Evolutionary conservation across 2,329 filamentous ascomycete species (phyloP).

Genomic region (Periconia sp.): DNA sequence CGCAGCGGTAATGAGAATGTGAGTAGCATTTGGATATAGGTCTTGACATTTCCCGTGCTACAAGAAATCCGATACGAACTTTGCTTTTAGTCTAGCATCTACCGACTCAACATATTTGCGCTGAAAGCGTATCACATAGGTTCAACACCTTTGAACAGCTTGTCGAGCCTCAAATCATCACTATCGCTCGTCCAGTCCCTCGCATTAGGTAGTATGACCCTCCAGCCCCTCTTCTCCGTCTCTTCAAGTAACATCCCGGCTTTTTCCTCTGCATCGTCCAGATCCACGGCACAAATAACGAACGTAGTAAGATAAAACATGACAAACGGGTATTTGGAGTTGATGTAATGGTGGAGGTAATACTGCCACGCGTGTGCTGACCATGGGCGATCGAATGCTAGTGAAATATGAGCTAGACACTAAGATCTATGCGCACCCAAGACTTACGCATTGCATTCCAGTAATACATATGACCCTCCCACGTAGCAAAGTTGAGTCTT

Average conservation of each 20-base stretch:
- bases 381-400: slow-evolving; percentile 37
- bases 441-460: slow-evolving; percentile 39
- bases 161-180: slow-evolving; percentile 25
- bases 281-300: slow-evolving; percentile 28
- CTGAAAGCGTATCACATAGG: slow-evolving; percentile 17
- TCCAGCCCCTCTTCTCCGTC: slow-evolving; percentile 32
- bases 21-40: too few species aligned
- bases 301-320: slow-evolving; percentile 36
- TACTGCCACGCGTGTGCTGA: slow-evolving; percentile 39
- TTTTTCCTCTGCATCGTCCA: slow-evolving; percentile 25
- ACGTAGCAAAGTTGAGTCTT: slow-evolving; percentile 29
- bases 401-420: not conserved
- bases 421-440: not conserved
- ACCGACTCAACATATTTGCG: too few species aligned
- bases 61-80: too few species aligned
- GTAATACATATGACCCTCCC: slow-evolving; percentile 36
- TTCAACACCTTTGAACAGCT: slow-evolving; percentile 23
- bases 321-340: slow-evolving; percentile 33
- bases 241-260: slow-evolving; percentile 19
- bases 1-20: too few species aligned
- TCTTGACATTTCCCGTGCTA: too few species aligned
- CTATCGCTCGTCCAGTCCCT: slow-evolving; percentile 24
- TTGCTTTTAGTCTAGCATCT: too few species aligned
- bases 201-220: slow-evolving; percentile 18
- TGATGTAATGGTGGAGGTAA: slow-evolving; percentile 35